Evolutionary conservation across 306 rosid species (phyloP).

Genomic region (Trichosanthes cucumerina): DNA sequence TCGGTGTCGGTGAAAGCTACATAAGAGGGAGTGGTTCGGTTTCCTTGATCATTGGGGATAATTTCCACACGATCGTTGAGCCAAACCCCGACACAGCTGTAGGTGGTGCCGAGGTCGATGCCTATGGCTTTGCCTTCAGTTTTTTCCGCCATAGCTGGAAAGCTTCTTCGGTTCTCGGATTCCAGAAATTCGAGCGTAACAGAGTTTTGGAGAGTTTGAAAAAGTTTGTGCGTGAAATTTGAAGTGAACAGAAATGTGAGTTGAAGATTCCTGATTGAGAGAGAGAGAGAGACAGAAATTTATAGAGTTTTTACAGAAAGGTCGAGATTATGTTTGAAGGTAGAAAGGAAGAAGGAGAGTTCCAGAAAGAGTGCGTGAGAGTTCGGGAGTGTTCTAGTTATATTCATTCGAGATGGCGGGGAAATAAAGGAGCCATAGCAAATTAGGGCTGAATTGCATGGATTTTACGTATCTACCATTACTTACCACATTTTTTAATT

Average conservation of each 20-base stretch:
- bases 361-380: constrained; percentile 9
- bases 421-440: background rate
- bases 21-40: constrained; percentile 77
- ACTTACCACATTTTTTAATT: too few species aligned
- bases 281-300: background rate
- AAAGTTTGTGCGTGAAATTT: background rate
- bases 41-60: constrained; percentile 81
- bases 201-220: background rate
- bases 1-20: constrained; percentile 90
- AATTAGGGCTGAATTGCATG: background rate
- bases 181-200: too few species aligned
- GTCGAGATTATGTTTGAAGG: constrained; percentile 9
- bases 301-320: background rate
- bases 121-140: constrained; percentile 76
- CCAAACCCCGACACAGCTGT: constrained; percentile 87
- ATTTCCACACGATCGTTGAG: constrained; percentile 75
- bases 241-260: background rate
- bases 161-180: background rate
- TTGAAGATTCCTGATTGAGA: background rate
- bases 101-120: constrained; percentile 82
- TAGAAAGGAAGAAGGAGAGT: background rate
- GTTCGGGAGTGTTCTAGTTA: constrained; percentile 26
- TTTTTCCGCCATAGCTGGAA: constrained; percentile 40
- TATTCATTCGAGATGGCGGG: constrained; percentile 19
- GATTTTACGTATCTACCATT: background rate